These are phyloP conservation scores for Scleromitrula shiraiana DNA, from an alignment of 2,329 filamentous ascomycete genomes.

Conservation along the genomic window DNA sequence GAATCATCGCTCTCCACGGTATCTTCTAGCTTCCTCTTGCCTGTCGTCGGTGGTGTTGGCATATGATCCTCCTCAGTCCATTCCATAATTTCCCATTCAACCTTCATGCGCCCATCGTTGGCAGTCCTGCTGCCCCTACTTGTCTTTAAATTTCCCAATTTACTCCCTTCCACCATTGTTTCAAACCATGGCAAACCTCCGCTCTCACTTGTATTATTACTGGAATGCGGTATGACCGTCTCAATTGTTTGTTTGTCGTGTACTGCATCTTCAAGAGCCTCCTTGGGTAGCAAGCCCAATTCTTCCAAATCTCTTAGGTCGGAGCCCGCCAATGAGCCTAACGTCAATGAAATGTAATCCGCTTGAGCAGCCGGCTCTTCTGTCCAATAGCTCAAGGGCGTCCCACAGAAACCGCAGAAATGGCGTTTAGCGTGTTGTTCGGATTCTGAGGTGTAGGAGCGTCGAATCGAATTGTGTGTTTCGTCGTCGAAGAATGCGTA, in stretches of 20 bases:
- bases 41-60: slow-evolving; percentile 29
- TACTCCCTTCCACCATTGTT: slow-evolving; percentile 67
- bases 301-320: slow-evolving; percentile 68
- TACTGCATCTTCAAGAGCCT: slow-evolving; percentile 31
- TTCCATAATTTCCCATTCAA: slow-evolving; percentile 83
- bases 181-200: slow-evolving; percentile 78
- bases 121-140: slow-evolving; percentile 46
- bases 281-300: slow-evolving; percentile 59
- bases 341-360: slow-evolving; percentile 70
- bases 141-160: slow-evolving; percentile 59
- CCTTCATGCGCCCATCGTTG: slow-evolving; percentile 53
- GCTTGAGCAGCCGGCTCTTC: slow-evolving; percentile 64
- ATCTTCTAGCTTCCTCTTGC: slow-evolving; percentile 32
- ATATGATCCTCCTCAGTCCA: slow-evolving; percentile 46
- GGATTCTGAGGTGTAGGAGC: slow-evolving; percentile 54
- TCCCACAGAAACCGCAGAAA: slow-evolving; percentile 91
- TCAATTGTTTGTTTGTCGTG: slow-evolving; percentile 19
- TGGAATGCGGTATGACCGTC: slow-evolving; percentile 22
- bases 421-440: slow-evolving; percentile 55
- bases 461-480: slow-evolving; percentile 56
- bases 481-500: slow-evolving; percentile 74
- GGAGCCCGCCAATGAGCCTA: slow-evolving; percentile 67
- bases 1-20: slow-evolving; percentile 3
- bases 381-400: slow-evolving; percentile 75
- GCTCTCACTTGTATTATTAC: slow-evolving; percentile 19